Conservation (phyloP, 2,329 filamentous ascomycete genomes). For the Geosmithia putterillii region DNA sequence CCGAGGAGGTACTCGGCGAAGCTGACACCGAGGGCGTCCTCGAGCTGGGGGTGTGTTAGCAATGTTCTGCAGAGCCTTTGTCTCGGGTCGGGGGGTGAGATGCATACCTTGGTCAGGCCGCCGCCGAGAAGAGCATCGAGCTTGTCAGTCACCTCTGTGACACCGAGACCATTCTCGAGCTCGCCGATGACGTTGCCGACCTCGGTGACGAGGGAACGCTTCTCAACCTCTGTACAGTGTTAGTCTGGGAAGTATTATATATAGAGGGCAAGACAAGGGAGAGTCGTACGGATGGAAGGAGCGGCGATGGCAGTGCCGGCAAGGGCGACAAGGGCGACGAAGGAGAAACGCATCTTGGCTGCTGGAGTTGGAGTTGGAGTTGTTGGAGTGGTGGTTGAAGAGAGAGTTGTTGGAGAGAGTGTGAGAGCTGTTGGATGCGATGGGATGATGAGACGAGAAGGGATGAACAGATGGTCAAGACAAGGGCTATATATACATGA, state of each 20-base stretch:
- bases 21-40: conserved; percentile 8
- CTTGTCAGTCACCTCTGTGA: conserved; percentile 7
- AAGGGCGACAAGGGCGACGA: conserved; percentile 5
- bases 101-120: conserved; percentile 6
- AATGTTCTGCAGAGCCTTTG: background rate
- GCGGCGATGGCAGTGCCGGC: conserved; percentile 7
- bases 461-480: no score
- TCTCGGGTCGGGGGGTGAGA: no score
- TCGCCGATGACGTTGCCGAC: conserved; percentile 6
- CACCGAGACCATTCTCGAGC: conserved; percentile 6
- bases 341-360: conserved; percentile 9
- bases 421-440: background rate
- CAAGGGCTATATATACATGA: no score
- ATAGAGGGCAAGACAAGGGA: background rate
- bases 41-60: conserved; percentile 2
- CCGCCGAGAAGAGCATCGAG: conserved; percentile 8
- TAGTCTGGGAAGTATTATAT: background rate
- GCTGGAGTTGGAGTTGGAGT: background rate
- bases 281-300: conserved; percentile 3
- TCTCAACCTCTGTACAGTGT: background rate
- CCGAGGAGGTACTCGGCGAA: conserved; percentile 10
- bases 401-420: background rate
- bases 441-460: background rate
- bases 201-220: conserved; percentile 6
- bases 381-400: background rate